These are phyloP conservation scores for Backusella tuberculispora DNA, from an alignment of 192 early-diverging fungal species.

Conservation along the genomic window DNA sequence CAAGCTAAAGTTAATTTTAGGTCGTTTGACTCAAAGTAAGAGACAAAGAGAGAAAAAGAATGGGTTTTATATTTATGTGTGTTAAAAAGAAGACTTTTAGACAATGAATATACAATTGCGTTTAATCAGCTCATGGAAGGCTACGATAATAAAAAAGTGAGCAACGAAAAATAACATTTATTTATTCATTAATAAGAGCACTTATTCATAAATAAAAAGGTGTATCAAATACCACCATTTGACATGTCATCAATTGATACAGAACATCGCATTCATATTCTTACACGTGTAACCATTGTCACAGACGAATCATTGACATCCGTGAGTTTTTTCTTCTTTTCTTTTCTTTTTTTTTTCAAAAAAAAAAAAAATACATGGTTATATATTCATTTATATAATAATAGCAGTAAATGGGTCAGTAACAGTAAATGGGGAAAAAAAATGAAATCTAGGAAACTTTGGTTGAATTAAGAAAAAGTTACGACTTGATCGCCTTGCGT, in stretches of 20 bases:
- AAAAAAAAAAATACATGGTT: too few relatives aligned
- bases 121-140: conserved; percentile 11
- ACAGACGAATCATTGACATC: neutral
- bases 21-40: conserved; percentile 12
- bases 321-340: neutral
- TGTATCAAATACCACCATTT: neutral
- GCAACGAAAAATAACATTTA: neutral
- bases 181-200: neutral
- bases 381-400: too few relatives aligned
- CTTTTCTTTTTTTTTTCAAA: neutral
- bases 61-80: neutral
- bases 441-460: neutral
- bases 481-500: conserved; percentile 2
- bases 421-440: neutral
- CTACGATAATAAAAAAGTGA: neutral
- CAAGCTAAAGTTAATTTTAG: conserved; percentile 6
- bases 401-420: too few relatives aligned
- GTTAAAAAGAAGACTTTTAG: neutral
- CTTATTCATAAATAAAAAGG: neutral
- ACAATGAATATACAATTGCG: conserved; percentile 8
- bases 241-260: neutral
- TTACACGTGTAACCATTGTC: conserved; percentile 11
- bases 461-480: neutral
- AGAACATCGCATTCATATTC: neutral
- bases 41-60: neutral